A percentile compares a stretch with the other conserved stretches of the same genome.
Conservation (phyloP, 2,329 filamentous ascomycete genomes). For the Cladosporium colombiae region DNA sequence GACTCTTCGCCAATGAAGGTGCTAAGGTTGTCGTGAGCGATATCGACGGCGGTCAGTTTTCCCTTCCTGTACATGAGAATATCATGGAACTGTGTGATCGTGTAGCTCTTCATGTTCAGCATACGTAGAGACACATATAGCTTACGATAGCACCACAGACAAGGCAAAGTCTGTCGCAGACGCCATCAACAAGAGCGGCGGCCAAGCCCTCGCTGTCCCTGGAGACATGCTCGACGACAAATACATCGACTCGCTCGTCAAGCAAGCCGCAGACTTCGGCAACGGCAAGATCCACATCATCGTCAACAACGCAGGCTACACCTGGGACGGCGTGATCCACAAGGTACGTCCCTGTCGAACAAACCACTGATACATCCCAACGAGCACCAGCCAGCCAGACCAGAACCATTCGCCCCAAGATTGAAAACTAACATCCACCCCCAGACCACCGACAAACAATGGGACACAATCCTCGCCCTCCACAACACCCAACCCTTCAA, state of each 20-base stretch:
- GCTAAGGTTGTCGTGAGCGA: conserved; percentile 82
- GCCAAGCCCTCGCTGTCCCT: conserved; percentile 69
- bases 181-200: conserved; percentile 66
- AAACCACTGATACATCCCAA: too few relatives aligned
- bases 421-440: not conserved
- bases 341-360: conserved; percentile 61
- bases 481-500: conserved; percentile 86
- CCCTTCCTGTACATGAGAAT: not conserved
- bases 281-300: conserved; percentile 86
- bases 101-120: not conserved
- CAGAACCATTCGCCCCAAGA: too few relatives aligned
- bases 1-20: conserved; percentile 66
- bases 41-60: conserved; percentile 67
- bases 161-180: conserved; percentile 70
- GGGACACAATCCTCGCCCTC: conserved; percentile 81
- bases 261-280: conserved; percentile 76
- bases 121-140: not conserved
- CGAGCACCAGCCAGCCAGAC: too few relatives aligned
- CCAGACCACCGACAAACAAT: conserved; percentile 82
- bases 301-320: conserved; percentile 89
- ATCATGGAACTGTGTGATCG: not conserved
- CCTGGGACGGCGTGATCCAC: conserved; percentile 90
- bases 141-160: not conserved
- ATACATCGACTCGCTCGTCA: conserved; percentile 72
- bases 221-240: conserved; percentile 74